These are phyloP conservation scores for Coniochaeta prunicola DNA, from an alignment of 2,329 filamentous ascomycete genomes.

Conservation along the genomic window DNA sequence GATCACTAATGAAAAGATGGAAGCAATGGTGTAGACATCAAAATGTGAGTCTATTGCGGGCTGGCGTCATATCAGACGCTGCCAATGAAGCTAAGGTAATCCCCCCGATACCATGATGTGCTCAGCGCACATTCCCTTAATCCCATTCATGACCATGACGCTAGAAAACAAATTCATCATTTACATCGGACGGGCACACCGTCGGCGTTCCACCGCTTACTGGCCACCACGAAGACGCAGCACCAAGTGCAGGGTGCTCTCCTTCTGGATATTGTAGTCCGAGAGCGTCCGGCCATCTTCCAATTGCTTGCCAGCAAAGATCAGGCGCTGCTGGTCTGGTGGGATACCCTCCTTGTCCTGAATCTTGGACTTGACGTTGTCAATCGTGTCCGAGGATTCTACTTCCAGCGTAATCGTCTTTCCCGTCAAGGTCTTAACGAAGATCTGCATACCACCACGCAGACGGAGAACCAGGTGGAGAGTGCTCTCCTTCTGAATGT, in stretches of 20 bases:
- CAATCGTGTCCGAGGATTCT: conserved; percentile 82
- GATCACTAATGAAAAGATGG: background rate
- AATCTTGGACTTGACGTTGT: conserved; percentile 93
- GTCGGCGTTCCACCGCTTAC: conserved; percentile 36
- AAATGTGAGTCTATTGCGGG: background rate
- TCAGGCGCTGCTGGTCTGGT: conserved; percentile 88
- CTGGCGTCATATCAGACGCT: background rate
- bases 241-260: conserved; percentile 74
- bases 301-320: conserved; percentile 89
- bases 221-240: conserved; percentile 77
- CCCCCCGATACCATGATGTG: background rate
- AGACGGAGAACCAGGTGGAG: conserved; percentile 75
- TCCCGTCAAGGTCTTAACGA: conserved; percentile 80
- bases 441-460: conserved; percentile 81
- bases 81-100: background rate
- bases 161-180: background rate
- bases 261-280: conserved; percentile 97
- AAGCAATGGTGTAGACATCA: background rate
- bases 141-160: background rate
- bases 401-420: conserved; percentile 95
- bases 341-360: conserved; percentile 91
- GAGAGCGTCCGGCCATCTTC: conserved; percentile 86
- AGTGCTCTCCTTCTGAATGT: conserved; percentile 89
- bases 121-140: background rate
- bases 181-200: too few relatives aligned